phyloP scores from a whole-genome alignment of 148 eudicot species.

The Fallopia convolvulus region DNA sequence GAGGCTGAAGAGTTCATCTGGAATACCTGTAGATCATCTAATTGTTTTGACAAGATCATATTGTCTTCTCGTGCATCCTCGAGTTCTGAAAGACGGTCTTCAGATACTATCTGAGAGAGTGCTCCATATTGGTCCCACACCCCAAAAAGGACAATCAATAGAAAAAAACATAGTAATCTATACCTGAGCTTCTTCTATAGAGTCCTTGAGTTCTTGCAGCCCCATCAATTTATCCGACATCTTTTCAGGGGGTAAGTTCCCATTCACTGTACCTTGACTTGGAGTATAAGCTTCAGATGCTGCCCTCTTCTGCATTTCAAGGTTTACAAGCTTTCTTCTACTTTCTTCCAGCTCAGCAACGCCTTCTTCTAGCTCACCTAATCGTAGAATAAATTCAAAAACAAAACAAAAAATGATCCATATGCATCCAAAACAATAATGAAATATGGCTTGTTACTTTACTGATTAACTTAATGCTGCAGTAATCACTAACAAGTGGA shows the following conservation, averaged over 20 bases:
- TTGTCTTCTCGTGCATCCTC: constrained; percentile 82
- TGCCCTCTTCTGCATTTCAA: constrained; percentile 73
- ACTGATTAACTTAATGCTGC: not conserved
- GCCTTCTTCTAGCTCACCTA: constrained; percentile 85
- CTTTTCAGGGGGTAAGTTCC: constrained; percentile 64
- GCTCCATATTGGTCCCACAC: constrained; percentile 5
- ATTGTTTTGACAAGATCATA: constrained; percentile 53
- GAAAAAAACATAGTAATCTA: not conserved
- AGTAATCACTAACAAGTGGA: not conserved
- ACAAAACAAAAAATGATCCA: not conserved
- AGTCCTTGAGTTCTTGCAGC: constrained; percentile 64
- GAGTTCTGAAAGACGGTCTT: constrained; percentile 84
- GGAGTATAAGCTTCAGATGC: constrained; percentile 55
- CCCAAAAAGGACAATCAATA: not conserved
- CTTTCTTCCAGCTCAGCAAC: constrained; percentile 87
- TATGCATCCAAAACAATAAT: not conserved
- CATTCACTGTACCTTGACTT: constrained; percentile 49
- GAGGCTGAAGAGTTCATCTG: not conserved
- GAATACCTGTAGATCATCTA: constrained; percentile 76
- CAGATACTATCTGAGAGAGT: constrained; percentile 64
- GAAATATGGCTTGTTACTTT: not conserved
- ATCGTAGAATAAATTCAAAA: constrained; percentile 1
- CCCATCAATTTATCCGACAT: constrained; percentile 50
- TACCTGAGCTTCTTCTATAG: constrained; percentile 86
- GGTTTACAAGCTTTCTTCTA: constrained; percentile 79